Conservation (phyloP, 352 stramenopile genomes). For the Phytophthora capsici region DNA sequence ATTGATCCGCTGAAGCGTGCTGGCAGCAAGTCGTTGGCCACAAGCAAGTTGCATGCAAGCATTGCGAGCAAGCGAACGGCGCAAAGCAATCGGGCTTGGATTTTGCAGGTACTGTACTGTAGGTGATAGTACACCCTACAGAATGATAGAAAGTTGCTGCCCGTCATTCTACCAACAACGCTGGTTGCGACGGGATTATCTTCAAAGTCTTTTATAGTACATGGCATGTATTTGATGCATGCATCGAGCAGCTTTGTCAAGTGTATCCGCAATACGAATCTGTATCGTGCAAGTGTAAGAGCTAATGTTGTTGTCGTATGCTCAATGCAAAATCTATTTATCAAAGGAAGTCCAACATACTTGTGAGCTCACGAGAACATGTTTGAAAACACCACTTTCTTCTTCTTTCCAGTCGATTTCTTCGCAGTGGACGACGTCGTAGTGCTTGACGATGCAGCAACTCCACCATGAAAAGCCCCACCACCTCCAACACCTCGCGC, state of each 20-base stretch:
- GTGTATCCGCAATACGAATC: too few species aligned
- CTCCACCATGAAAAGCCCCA: background rate
- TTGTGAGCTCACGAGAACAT: constrained; percentile 56
- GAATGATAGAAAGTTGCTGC: too few species aligned
- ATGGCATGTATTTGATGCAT: too few species aligned
- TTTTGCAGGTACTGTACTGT: too few species aligned
- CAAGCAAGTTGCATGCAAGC: background rate
- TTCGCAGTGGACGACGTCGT: constrained; percentile 9
- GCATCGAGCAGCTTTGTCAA: too few species aligned
- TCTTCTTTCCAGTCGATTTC: constrained; percentile 61
- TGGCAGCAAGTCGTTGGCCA: background rate
- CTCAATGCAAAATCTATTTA: constrained; percentile 23
- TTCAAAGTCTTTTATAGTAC: too few species aligned
- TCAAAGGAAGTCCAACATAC: constrained; percentile 1
- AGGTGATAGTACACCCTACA: too few species aligned
- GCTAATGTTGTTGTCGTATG: too few species aligned
- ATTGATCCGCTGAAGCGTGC: background rate
- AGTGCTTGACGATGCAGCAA: background rate
- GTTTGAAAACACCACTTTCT: constrained; percentile 85
- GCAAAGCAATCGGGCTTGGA: background rate
- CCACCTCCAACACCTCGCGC: constrained; percentile 12
- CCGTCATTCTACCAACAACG: too few species aligned
- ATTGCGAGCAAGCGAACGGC: background rate
- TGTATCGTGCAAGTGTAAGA: too few species aligned
- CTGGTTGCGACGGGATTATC: too few species aligned